Base-by-base conservation (phyloP, 2,329 filamentous ascomycete genomes). In the Chaetomium sp. region DNA sequence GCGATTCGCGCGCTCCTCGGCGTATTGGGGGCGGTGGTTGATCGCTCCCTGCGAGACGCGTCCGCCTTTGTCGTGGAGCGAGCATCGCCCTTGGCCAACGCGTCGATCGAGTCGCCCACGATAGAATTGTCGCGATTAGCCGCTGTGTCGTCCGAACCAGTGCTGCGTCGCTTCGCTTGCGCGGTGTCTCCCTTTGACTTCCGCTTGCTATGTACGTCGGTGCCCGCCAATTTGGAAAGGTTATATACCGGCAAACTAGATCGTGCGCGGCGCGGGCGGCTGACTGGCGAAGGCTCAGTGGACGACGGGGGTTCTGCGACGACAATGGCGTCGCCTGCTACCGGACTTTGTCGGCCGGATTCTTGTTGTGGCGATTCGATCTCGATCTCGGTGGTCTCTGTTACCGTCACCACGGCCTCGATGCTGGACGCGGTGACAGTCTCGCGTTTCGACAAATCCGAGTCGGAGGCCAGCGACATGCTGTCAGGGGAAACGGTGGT, bases 221-320 rank as follows among this genome's bases (percentile, higher is more conserved):
- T 87, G 61, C 84, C 84, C 56, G 77, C 79, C 51, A 87, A 74
- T 63, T 80, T 78, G 60, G 81, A 76, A 12, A 87, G 71, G 64
- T 89, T 89, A 71, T 89, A 89, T 12, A 84, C 79, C 10, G 80
- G 77, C 14, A 82, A 73, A 52, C 76, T 78, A n/a, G 71, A 65
- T 59, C 80, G 78, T 40, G 76, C 72, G 64, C 85, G 80, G 62
- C 78, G 78, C 58, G 79, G 76, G 55, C 82, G 79, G 53, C 67
- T 65, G 50, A 68, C 62, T n/a, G 71, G 62, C 7, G 69, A 60
- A 4, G 59, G 41, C 27, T 62, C 49, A 48, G 50, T 47, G 38
- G 57, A 37, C 7, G 40, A 53, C 3, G 52, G 49, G 11, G 41
- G 56, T 32, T 61, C 54, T 40, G 60, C 63, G 11, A 66, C 62